These are phyloP conservation scores for Rhytidhysteron rufulum DNA, from an alignment of 2,329 filamentous ascomycete species.

Conservation along the genomic window DNA sequence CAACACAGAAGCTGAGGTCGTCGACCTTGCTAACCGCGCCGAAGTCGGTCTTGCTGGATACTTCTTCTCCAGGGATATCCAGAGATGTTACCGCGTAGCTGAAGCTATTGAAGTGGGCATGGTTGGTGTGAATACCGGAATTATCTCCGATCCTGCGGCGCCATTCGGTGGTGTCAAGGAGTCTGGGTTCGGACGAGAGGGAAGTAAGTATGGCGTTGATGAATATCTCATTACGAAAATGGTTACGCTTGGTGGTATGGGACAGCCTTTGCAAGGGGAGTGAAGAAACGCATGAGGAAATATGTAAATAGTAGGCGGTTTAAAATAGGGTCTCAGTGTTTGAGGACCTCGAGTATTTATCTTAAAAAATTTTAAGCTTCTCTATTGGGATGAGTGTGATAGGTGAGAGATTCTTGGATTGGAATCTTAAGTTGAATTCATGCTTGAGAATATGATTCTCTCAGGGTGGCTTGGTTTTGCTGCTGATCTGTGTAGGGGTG, in stretches of 20 bases:
- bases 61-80: conserved; percentile 71
- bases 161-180: conserved; percentile 49
- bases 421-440: too few relatives aligned
- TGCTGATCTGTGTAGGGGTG: too few relatives aligned
- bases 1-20: conserved; percentile 81
- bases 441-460: too few relatives aligned
- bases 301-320: too few relatives aligned
- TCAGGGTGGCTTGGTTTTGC: too few relatives aligned
- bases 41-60: conserved; percentile 91
- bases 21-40: conserved; percentile 73
- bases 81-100: conserved; percentile 57
- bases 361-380: too few relatives aligned
- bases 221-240: conserved; percentile 48
- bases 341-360: too few relatives aligned
- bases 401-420: too few relatives aligned
- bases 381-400: too few relatives aligned
- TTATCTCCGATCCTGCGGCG: conserved; percentile 47
- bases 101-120: conserved; percentile 77
- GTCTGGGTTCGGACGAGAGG: conserved; percentile 51
- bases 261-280: conserved; percentile 50
- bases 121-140: conserved; percentile 62
- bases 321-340: too few relatives aligned
- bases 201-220: conserved; percentile 48
- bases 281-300: too few relatives aligned
- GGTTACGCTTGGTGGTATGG: conserved; percentile 58